A percentile compares a stretch with the other conserved stretches of the same genome.
Evolutionary conservation across 306 rosid genomes (phyloP).

Genomic region (Begonia masoniana): DNA sequence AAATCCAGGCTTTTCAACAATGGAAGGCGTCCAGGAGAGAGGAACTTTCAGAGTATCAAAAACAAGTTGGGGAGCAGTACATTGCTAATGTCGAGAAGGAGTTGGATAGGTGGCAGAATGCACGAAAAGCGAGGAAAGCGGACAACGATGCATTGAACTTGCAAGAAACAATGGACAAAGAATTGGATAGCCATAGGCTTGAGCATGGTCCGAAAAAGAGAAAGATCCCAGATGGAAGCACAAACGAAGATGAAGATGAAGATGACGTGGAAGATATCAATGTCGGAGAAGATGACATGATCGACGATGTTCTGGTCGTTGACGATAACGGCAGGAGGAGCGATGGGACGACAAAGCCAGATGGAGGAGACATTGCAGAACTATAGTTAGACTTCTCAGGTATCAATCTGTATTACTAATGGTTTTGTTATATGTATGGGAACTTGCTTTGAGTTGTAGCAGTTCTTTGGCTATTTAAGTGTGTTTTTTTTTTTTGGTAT

Average conservation of each 20-base stretch:
- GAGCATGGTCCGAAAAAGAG: constrained; percentile 99
- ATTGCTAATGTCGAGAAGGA: constrained; percentile 86
- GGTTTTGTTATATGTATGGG: too few species aligned
- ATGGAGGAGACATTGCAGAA: constrained; percentile 25
- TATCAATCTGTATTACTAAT: too few species aligned
- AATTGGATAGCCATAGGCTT: constrained; percentile 87
- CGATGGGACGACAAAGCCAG: constrained; percentile 53
- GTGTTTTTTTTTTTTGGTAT: too few species aligned
- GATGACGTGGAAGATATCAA: constrained; percentile 91
- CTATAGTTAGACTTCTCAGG: background rate
- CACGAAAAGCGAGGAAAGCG: constrained; percentile 57
- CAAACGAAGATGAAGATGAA: constrained; percentile 72
- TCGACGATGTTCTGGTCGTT: constrained; percentile 70
- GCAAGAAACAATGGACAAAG: constrained; percentile 99
- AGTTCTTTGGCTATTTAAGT: too few species aligned
- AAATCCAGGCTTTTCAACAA: constrained; percentile 52
- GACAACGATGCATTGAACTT: constrained; percentile 52
- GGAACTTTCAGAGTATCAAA: constrained; percentile 75
- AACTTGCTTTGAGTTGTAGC: too few species aligned
- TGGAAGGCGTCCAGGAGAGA: constrained; percentile 88
- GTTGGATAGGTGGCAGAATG: constrained; percentile 92
- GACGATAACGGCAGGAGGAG: constrained; percentile 58
- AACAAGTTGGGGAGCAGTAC: constrained; percentile 79
- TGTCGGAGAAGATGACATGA: constrained; percentile 80
- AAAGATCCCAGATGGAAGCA: constrained; percentile 63